A percentile compares a stretch with the other conserved stretches of the same genome.
Evolutionary conservation across 2,329 filamentous ascomycete species (phyloP).

Genomic region (Botrytis aclada): DNA sequence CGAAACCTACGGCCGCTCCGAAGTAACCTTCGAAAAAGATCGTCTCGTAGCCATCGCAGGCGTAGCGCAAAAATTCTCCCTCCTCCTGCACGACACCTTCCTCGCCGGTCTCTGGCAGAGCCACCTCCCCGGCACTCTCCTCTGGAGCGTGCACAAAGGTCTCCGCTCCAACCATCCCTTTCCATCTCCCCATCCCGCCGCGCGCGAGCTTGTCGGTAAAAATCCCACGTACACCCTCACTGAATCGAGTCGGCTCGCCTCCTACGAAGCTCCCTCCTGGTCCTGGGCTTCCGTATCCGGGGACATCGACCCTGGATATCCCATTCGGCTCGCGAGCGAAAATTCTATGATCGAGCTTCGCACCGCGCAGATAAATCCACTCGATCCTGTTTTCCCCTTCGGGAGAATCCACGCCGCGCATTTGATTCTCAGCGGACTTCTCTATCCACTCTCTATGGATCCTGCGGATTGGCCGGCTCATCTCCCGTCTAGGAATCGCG

Average conservation of each 20-base stretch:
- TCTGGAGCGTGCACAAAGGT: background rate
- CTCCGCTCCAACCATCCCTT: background rate
- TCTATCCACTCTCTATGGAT: background rate
- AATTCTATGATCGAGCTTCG: background rate
- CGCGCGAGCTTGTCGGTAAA: background rate
- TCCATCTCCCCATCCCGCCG: background rate
- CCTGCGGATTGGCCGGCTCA: background rate
- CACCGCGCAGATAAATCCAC: background rate
- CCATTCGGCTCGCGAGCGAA: background rate
- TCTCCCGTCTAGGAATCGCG: background rate
- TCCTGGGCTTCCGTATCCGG: background rate
- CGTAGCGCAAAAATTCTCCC: background rate
- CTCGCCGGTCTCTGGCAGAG: background rate
- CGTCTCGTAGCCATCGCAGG: background rate
- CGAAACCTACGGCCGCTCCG: background rate
- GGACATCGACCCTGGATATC: background rate
- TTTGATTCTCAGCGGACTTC: background rate
- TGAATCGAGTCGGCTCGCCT: background rate
- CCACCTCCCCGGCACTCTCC: background rate
- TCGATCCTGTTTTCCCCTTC: background rate
- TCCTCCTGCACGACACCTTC: background rate
- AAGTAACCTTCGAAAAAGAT: background rate
- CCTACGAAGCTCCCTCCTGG: background rate
- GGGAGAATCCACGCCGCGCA: background rate
- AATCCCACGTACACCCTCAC: background rate